Percentiles rank a stretch among this genome's conserved stretches.
Conservation (phyloP, 129 eudicot species). For the Saussurea involucrata region DNA sequence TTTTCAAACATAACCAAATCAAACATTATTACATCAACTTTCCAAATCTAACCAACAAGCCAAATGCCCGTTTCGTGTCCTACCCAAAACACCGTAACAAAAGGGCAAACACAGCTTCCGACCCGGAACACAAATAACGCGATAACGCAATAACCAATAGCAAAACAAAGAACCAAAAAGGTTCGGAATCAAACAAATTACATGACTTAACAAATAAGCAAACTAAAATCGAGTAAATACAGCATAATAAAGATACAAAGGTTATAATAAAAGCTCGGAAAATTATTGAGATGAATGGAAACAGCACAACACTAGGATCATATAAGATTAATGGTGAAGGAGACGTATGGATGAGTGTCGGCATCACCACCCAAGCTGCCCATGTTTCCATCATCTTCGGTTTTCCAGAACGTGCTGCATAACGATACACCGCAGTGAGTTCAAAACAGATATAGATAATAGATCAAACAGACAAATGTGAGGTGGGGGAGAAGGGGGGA, state of each 20-base stretch:
- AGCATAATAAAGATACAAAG: slow-evolving; percentile 27
- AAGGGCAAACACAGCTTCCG: background rate
- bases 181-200: slow-evolving; percentile 8
- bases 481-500: slow-evolving; percentile 9
- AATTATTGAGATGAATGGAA: slow-evolving; percentile 9
- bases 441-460: background rate
- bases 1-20: background rate
- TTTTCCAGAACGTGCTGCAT: slow-evolving; percentile 78
- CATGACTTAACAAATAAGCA: background rate
- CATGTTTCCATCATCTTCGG: slow-evolving; percentile 82
- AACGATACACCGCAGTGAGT: background rate
- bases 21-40: background rate
- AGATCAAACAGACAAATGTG: slow-evolving; percentile 9
- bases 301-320: slow-evolving; percentile 28
- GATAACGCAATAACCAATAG: background rate
- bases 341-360: slow-evolving; percentile 81
- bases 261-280: background rate
- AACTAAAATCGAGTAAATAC: slow-evolving; percentile 1
- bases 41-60: background rate
- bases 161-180: background rate
- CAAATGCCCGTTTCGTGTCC: background rate
- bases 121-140: background rate
- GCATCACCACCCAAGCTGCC: slow-evolving; percentile 73
- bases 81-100: background rate
- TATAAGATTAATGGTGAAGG: slow-evolving; percentile 80